Evolutionary conservation across 2,329 filamentous ascomycete species (phyloP).

Genomic region (Pseudopithomyces chartarum): DNA sequence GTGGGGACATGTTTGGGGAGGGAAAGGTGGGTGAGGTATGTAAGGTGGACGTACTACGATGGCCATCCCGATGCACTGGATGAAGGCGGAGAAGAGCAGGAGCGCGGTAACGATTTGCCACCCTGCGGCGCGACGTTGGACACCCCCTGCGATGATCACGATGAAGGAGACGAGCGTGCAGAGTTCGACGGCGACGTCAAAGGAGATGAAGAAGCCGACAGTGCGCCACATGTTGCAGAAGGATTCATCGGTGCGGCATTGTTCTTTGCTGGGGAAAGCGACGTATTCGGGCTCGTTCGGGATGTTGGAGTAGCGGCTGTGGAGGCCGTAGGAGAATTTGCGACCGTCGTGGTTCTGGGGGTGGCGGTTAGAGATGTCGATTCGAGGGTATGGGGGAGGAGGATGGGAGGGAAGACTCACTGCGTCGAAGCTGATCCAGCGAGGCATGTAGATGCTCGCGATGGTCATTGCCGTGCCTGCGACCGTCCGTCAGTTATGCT

Average conservation of each 20-base stretch:
- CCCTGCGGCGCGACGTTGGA: conserved; percentile 77
- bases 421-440: conserved; percentile 70
- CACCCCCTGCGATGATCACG: conserved; percentile 77
- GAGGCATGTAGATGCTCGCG: conserved; percentile 68
- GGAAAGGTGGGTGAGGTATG: neutral
- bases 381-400: neutral
- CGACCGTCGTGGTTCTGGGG: conserved; percentile 37
- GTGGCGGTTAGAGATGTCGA: conserved; percentile 10
- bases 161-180: conserved; percentile 79
- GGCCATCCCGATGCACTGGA: conserved; percentile 77
- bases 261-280: conserved; percentile 67
- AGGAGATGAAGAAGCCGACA: conserved; percentile 84
- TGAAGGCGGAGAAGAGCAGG: conserved; percentile 66
- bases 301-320: conserved; percentile 77
- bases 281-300: conserved; percentile 60
- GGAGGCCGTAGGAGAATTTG: conserved; percentile 70
- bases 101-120: conserved; percentile 78
- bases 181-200: conserved; percentile 80
- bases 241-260: conserved; percentile 69
- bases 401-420: conserved; percentile 22
- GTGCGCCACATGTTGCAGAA: conserved; percentile 95
- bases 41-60: conserved; percentile 70
- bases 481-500: conserved; percentile 18
- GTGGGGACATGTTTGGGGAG: neutral
- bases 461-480: conserved; percentile 74